These are phyloP conservation scores for Scenedesmus sp. DNA, from an alignment of 163 green algal genomes.

Conservation along the genomic window DNA sequence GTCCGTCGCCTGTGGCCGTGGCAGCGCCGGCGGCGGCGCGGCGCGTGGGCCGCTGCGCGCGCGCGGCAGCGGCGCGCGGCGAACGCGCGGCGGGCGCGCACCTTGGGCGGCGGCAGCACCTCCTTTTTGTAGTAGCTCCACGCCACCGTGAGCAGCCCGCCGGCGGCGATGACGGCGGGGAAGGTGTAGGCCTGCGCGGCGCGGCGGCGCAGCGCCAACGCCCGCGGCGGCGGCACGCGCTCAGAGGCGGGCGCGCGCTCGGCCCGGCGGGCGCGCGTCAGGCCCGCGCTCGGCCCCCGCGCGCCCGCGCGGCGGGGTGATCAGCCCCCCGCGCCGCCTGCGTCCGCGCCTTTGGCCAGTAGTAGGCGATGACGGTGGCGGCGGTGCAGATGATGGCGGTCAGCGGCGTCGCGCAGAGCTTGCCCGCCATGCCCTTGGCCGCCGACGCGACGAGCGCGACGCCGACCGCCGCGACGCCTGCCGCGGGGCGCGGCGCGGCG, in stretches of 20 bases:
- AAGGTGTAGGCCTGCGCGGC: slow-evolving; percentile 68
- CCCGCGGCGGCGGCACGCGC: too few relatives aligned
- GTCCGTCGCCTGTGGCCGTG: slow-evolving; percentile 28
- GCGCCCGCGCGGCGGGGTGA: too few relatives aligned
- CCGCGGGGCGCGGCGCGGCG: too few relatives aligned
- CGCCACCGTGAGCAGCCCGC: slow-evolving; percentile 65
- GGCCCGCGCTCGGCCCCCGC: too few relatives aligned
- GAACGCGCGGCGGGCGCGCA: too few relatives aligned
- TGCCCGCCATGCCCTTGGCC: slow-evolving; percentile 72
- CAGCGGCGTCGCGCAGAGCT: slow-evolving; percentile 74
- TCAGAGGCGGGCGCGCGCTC: too few relatives aligned
- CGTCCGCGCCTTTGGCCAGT: slow-evolving; percentile 62
- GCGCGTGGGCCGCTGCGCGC: too few relatives aligned
- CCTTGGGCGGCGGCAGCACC: slow-evolving; percentile 38
- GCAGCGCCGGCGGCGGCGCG: neutral
- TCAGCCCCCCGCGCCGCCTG: neutral
- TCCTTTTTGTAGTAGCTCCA: slow-evolving; percentile 53
- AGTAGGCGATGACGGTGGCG: slow-evolving; percentile 78
- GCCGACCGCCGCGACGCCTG: slow-evolving; percentile 76
- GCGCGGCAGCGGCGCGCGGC: too few relatives aligned
- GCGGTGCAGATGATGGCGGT: slow-evolving; percentile 66
- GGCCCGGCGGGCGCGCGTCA: neutral
- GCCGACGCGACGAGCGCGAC: slow-evolving; percentile 89
- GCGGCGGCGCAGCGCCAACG: too few relatives aligned
- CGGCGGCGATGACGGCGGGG: slow-evolving; percentile 66